Base-by-base conservation (phyloP, 2,329 filamentous ascomycete species). In the Lecanosticta acicola region DNA sequence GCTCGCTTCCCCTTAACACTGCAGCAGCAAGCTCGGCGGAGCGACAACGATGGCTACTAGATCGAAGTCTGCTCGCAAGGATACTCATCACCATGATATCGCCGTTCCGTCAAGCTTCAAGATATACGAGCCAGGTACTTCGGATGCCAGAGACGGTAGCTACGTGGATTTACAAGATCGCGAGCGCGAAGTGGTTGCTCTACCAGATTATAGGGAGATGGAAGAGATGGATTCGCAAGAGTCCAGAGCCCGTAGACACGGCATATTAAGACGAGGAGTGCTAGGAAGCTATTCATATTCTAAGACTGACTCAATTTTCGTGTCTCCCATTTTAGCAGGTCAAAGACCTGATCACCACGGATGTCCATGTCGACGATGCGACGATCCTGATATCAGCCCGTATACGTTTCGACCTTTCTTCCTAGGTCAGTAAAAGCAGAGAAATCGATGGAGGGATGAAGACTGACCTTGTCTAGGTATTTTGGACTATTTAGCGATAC, bases 391-490 rank as follows among this genome's bases (percentile, higher is more conserved):
- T 4, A 49, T 67, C 29, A 60, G 53, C 33, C 58, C 66, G 11
- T 66, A 63, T 56, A 71, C 69, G 3, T 70, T 71, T 32, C 59
- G 69, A 16, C 61, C 62, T 34, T 59, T 66, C 39, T 68, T 70
- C 39, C 53, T 71, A 9, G 68, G 67, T 64, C 45, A 32, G 48
- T 41, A 7, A 5, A 29, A 7, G 24, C 5, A 29, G 5, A 11
- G 5, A 11, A 5, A 7, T 29, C 24, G 24, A 29, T 29, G 11
- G 11, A 11, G 24, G 7, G 11, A 11, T 11, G 5, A 5, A 11
- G 11, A 29, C 24, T 29, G 24, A 29, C 24, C 24, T 29, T 5
- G 24, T 29, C 21, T 16, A 38, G 50, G 53, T 20, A 38, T 45
- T n/a, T 62, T 75, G 51, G 74, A 72, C 56, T 64, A 60, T 36